Conservation (phyloP, 164 flowering plant species). For the Tetracentron sinense region DNA sequence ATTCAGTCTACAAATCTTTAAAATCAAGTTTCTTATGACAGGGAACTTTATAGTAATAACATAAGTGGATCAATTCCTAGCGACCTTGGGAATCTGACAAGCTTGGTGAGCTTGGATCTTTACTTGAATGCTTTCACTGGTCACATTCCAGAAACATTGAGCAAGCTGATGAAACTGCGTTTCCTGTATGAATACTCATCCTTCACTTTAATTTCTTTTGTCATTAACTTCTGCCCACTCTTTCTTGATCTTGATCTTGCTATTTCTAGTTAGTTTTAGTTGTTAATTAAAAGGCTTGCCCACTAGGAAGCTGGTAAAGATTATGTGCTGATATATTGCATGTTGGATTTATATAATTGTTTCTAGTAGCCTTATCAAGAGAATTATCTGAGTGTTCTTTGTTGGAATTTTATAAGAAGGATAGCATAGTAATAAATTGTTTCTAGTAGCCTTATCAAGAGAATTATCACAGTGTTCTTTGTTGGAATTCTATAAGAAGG, state of each 20-base stretch:
- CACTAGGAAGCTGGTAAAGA: neutral
- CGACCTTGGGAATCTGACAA: conserved; percentile 87
- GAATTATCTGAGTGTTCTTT: too few relatives aligned
- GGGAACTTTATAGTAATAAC: conserved; percentile 93
- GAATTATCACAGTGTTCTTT: too few relatives aligned
- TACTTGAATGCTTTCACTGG: conserved; percentile 80
- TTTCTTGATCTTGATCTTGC: too few relatives aligned
- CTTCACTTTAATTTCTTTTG: conserved; percentile 5
- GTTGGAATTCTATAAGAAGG: too few relatives aligned
- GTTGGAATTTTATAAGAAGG: too few relatives aligned
- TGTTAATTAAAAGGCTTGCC: neutral
- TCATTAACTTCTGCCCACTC: neutral
- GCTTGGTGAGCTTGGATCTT: conserved; percentile 95
- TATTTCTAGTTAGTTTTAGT: neutral
- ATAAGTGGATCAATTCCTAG: conserved; percentile 76
- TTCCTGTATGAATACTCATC: conserved; percentile 67
- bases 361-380: too few relatives aligned
- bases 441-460: too few relatives aligned
- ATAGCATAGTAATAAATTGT: too few relatives aligned
- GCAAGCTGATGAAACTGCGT: conserved; percentile 67
- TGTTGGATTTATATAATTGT: too few relatives aligned
- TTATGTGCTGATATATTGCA: too few relatives aligned
- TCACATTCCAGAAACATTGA: conserved; percentile 73
- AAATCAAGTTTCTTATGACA: too few relatives aligned
- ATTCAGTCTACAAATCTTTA: too few relatives aligned